Evolutionary conservation across 2,329 filamentous ascomycete genomes (phyloP), one percentile per base, ranked within the genome.

Genomic region (Hortaea sp.): DNA sequence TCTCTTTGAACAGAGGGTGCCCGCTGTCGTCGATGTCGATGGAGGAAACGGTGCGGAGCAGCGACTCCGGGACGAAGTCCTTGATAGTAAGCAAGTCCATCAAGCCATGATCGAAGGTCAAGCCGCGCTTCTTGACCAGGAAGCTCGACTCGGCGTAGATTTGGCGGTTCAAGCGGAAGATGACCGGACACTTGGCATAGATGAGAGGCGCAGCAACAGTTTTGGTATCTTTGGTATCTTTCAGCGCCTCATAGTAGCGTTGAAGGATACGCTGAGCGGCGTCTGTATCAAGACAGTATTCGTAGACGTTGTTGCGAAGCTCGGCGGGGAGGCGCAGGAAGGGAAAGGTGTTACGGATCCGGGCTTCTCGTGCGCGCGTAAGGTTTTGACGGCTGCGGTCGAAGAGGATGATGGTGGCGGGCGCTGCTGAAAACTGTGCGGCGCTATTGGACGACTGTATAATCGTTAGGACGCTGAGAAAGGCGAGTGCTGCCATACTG

Each of bases 1-100:
- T 46, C 31, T 46, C 35, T 29, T 52, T 12, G 50, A 97, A 74
- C 46, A 95, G 82, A 28, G 95, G 70, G 65, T 85, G 90, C 10
- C 90, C 92, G 51, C 83, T 75, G 10, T 81, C 79, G 63, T 95
- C 88, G 49, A 98, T 79, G 54, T 84, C 84, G 69, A 95, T 54
- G 44, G 49, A 49, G 39, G 49, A 43, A 28, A 63, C 42, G n/a
- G 53, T 57, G 30, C 52, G 55, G 20, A 63, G 49, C 28, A 59
- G 41, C 7, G 42, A 42, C 4, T 43, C 32, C 20, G 46, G 46
- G 40, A 63, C 50, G 43, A 61, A 49, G 11, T 56, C 41, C 5
- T 29, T 30, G 30, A 51, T 13, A 20, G 48, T 40, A 39, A 56
- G 41, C 7, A 62, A 45, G 27, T 52, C 45, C 42, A 62, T 48